Conservation (phyloP, 108 stramenopile genomes). For the Pelagomonas calceolata region DNA sequence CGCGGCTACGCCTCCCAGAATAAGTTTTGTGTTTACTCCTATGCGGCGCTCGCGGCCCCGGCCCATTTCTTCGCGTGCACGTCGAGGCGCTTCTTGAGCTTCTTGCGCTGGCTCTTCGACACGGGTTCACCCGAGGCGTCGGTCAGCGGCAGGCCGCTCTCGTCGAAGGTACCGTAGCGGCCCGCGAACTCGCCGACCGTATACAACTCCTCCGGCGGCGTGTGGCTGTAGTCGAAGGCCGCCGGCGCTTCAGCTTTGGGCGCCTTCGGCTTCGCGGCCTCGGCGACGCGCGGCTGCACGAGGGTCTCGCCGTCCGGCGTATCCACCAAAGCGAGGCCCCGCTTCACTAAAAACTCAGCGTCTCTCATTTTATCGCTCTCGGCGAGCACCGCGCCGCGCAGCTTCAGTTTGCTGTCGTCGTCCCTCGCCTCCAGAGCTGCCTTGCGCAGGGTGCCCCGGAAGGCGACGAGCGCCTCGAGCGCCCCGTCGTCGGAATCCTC, state of each 20-base stretch:
- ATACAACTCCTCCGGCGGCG: slow-evolving; percentile 10
- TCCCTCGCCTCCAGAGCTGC: slow-evolving; percentile 11
- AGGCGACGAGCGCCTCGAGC: slow-evolving; percentile 17
- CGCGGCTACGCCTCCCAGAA: neutral
- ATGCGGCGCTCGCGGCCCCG: too few species aligned
- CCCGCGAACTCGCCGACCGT: neutral
- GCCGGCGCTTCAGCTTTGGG: slow-evolving; percentile 13
- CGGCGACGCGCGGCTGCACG: slow-evolving; percentile 3
- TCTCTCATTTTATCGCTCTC: slow-evolving; percentile 22
- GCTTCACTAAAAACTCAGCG: slow-evolving; percentile 8
- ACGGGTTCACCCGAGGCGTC: slow-evolving; percentile 18
- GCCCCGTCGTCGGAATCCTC: neutral
- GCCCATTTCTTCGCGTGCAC: slow-evolving; percentile 15
- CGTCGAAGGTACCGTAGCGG: slow-evolving; percentile 23
- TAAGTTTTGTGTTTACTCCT: too few species aligned
- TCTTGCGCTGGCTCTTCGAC: slow-evolving; percentile 20
- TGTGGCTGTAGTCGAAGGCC: slow-evolving; percentile 3
- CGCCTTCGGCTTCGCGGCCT: neutral
- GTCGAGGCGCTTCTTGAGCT: slow-evolving; percentile 20
- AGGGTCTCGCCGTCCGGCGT: neutral
- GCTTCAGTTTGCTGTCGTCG: neutral
- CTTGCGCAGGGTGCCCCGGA: slow-evolving; percentile 20
- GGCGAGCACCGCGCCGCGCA: neutral
- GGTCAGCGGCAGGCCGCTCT: slow-evolving; percentile 27
- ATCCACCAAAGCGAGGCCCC: slow-evolving; percentile 28